Evolutionary conservation across 2,329 filamentous ascomycete species (phyloP).

Genomic region (Sclerotinia sclerotiorum): DNA sequence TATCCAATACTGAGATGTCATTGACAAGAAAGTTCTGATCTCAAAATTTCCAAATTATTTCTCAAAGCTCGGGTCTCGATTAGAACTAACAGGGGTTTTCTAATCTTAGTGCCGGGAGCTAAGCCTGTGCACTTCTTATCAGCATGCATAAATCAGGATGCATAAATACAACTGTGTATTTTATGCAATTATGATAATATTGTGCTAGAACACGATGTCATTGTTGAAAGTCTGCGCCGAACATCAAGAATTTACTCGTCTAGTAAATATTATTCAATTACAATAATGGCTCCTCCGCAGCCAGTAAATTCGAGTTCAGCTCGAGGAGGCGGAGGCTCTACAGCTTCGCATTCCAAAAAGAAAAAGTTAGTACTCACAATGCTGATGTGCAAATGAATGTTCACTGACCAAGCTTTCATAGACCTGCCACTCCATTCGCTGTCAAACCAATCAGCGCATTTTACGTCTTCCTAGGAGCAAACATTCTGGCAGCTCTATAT

Average conservation of each 20-base stretch:
- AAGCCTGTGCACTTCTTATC: neutral
- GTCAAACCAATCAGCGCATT: conserved; percentile 75
- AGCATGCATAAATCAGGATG: neutral
- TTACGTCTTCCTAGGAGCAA: conserved; percentile 73
- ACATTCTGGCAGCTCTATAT: conserved; percentile 73
- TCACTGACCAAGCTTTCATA: conserved; percentile 26
- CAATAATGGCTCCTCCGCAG: conserved; percentile 14
- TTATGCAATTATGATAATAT: neutral
- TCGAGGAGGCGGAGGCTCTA: conserved; percentile 13
- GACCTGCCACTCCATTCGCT: conserved; percentile 55
- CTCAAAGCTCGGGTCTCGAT: neutral
- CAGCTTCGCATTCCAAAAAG: conserved; percentile 28
- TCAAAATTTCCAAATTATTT: conserved; percentile 20
- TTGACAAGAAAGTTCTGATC: conserved; percentile 13
- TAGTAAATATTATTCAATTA: neutral
- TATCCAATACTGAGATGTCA: conserved; percentile 2
- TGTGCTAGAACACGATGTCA: conserved; percentile 16
- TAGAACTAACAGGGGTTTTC: neutral
- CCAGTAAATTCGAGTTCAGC: neutral
- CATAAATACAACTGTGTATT: neutral
- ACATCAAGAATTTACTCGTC: neutral
- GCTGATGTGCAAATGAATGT: neutral
- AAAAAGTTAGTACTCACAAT: conserved; percentile 31
- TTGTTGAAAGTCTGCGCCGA: neutral
- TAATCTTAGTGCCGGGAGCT: conserved; percentile 13